Evolutionary conservation across 495 filamentous ascomycete species (phyloP), one percentile per base, ranked within the genome.

Genomic region (Talaromyces stipitatus): DNA sequence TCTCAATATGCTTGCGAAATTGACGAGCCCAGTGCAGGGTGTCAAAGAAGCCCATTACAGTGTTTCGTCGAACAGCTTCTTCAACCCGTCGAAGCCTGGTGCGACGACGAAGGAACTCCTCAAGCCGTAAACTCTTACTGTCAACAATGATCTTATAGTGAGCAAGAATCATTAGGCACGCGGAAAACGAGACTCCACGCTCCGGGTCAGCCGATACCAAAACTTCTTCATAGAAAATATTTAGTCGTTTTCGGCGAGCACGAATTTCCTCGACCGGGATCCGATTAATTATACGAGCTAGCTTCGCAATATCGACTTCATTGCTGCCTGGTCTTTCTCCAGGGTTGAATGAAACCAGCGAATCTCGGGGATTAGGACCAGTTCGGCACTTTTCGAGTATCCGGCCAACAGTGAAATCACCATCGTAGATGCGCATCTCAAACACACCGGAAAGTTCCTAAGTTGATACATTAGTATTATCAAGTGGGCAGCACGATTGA

Each of bases 71-170:
- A 53, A 97, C 89, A 59, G 91, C 90, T 69, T 99, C 92, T 66
- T 99, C 89, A n/a, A 99, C 94, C 50, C 92, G 87, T 66, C 96
- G 91, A 14, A 99, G 78, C 26, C 92, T 85, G 32, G 91, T 87
- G 20, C 91, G 87, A 20, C 94, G 91, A 43, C 92, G 88, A 23
- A 99, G 77, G 73, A 94, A 99, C 65, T 99, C 94, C 64, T 99
- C 92, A 2, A 99, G 82, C 30, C 84, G 83, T 62, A 99, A 71
- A 72, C 90, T 94, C 77, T 97, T 97, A 76, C 85, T 97, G 75
- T 99, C 94, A 60, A 84, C 95, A 66, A 99, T 99, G 65, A 99
- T 90, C 59, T 99, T 99, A 78, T 97, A 94, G 72, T 99, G 95
- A 14, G 95, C 92, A 16, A 99, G 79, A 56, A 95, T 95, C 89